phyloP scores from a whole-genome alignment of 1,284 basidiomycete genomes.

The Ustilago cynodontis region DNA sequence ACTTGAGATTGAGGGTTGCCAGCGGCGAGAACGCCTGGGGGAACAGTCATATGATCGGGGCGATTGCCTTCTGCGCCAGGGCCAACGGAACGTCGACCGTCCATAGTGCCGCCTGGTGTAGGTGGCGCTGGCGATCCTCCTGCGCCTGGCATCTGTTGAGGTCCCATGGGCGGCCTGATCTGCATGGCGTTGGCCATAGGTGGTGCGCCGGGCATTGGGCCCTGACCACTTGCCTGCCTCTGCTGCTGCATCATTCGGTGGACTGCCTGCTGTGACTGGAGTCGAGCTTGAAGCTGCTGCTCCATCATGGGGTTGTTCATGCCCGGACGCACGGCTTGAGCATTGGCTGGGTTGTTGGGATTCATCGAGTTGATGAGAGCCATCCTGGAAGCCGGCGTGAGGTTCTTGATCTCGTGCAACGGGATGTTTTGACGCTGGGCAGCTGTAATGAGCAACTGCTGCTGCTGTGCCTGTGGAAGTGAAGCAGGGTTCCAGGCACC shows the following conservation, averaged over 20 bases:
- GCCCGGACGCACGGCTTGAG: constrained; percentile 42
- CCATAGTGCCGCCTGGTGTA: constrained; percentile 40
- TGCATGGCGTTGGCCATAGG: constrained; percentile 43
- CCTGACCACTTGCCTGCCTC: constrained; percentile 34
- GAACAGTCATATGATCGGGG: constrained; percentile 42
- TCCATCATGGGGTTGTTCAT: constrained; percentile 50
- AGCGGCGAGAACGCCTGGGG: constrained; percentile 26
- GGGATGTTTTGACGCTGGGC: constrained; percentile 63
- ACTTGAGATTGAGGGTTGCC: constrained; percentile 25
- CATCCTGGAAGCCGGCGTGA: constrained; percentile 58
- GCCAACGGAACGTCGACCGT: constrained; percentile 50
- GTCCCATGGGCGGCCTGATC: constrained; percentile 45
- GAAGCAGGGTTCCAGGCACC: constrained; percentile 50
- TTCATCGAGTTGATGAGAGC: constrained; percentile 60
- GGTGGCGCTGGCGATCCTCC: constrained; percentile 41
- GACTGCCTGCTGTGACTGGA: constrained; percentile 57
- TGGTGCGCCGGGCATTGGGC: constrained; percentile 28
- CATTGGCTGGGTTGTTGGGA: constrained; percentile 51
- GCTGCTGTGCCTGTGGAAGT: constrained; percentile 61
- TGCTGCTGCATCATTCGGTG: constrained; percentile 61
- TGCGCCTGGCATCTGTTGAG: constrained; percentile 40
- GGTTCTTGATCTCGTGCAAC: constrained; percentile 65
- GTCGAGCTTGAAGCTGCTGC: constrained; percentile 58
- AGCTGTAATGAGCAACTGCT: constrained; percentile 61
- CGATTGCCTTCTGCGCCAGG: constrained; percentile 35